phyloP scores from a whole-genome alignment of 2,329 filamentous ascomycete species.

The Colletotrichum nymphaeae region DNA sequence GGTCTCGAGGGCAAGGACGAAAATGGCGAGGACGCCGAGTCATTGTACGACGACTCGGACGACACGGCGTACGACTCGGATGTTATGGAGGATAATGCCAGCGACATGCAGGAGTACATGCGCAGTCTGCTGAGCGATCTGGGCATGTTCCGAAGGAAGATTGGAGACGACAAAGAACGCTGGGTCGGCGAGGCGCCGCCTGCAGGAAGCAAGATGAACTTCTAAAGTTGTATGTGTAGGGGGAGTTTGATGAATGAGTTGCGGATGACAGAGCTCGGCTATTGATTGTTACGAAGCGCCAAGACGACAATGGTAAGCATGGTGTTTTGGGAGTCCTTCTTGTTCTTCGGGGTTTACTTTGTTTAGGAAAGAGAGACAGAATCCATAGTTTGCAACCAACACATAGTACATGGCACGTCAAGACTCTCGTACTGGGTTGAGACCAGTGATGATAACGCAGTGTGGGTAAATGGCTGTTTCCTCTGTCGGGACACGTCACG shows the following conservation, averaged over 20 bases:
- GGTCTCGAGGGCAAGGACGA: conserved; percentile 58
- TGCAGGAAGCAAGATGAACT: conserved; percentile 57
- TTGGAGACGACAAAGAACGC: conserved; percentile 81
- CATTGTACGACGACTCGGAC: conserved; percentile 52
- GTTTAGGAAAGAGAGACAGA: conserved; percentile 4
- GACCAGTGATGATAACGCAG: conserved; percentile 8
- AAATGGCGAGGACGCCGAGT: conserved; percentile 70
- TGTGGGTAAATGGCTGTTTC: neutral
- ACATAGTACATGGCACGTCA: neutral
- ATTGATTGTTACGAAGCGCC: conserved; percentile 11
- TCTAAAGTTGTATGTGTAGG: conserved; percentile 39
- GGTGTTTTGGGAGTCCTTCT: conserved; percentile 36
- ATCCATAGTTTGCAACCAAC: conserved; percentile 4
- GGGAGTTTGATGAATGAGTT: no score
- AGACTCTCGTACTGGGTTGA: neutral
- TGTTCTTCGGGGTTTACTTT: conserved; percentile 12
- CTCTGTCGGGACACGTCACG: conserved; percentile 8
- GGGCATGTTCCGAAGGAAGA: conserved; percentile 83
- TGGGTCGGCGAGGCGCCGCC: conserved; percentile 72
- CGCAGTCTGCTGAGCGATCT: conserved; percentile 85
- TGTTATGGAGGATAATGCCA: conserved; percentile 63
- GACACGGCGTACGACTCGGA: conserved; percentile 53
- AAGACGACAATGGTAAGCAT: conserved; percentile 31
- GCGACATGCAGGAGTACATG: conserved; percentile 85
- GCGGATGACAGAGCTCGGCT: neutral